These are phyloP conservation scores for Mimosa bimucronata DNA, from an alignment of 306 rosid genomes.

Conservation along the genomic window DNA sequence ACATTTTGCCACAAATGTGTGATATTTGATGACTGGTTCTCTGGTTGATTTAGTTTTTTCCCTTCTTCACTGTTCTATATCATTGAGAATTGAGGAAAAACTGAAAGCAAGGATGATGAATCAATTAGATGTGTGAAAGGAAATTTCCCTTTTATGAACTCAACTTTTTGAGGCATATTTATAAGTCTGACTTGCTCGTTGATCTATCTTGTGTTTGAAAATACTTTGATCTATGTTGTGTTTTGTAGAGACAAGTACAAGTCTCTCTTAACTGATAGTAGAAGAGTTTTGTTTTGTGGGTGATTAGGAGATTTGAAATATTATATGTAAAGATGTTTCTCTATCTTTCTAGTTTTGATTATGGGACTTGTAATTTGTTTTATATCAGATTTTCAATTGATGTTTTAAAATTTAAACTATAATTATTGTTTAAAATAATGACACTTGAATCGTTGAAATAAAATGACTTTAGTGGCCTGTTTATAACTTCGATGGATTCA, in stretches of 20 bases:
- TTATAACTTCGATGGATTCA: too few relatives aligned
- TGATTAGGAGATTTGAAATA: too few relatives aligned
- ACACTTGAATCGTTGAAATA: neutral
- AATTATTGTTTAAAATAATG: neutral
- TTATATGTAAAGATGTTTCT: too few relatives aligned
- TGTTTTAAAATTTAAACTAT: too few relatives aligned
- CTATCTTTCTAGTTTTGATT: too few relatives aligned
- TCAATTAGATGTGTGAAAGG: conserved; percentile 78
- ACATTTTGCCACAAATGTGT: conserved; percentile 37
- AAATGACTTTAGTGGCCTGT: neutral
- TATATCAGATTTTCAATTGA: too few relatives aligned
- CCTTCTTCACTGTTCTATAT: neutral
- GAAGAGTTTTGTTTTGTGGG: too few relatives aligned
- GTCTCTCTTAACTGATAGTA: too few relatives aligned
- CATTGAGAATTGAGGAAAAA: neutral
- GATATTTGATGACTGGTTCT: neutral
- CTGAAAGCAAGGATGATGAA: conserved; percentile 56
- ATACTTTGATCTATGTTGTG: too few relatives aligned
- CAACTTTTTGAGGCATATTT: conserved; percentile 61
- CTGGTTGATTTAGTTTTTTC: neutral
- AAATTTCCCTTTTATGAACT: conserved; percentile 53
- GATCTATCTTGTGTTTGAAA: too few relatives aligned
- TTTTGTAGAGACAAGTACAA: too few relatives aligned
- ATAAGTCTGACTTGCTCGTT: conserved; percentile 43
- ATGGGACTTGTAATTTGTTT: too few relatives aligned